Percentiles rank a stretch among this genome's conserved stretches.
These are phyloP conservation scores for Salisapilia sapeloensis DNA, from an alignment of 352 stramenopile genomes.

Conservation along the genomic window DNA sequence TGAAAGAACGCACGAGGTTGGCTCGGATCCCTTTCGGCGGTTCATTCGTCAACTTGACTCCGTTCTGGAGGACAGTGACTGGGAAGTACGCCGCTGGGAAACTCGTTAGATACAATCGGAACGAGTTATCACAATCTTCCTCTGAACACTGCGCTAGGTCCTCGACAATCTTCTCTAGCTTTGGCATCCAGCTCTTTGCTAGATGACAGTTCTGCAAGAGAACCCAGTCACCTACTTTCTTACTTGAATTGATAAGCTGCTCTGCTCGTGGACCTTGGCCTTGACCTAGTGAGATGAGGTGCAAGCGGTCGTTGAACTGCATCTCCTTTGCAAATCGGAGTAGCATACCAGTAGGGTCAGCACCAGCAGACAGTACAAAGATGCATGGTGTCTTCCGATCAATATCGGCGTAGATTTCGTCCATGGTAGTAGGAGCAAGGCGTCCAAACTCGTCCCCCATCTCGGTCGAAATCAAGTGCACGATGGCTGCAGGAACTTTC, in stretches of 20 bases:
- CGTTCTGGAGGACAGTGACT: conserved; percentile 84
- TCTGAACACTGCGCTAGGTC: conserved; percentile 41
- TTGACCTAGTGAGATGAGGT: conserved; percentile 87
- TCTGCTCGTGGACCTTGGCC: conserved; percentile 84
- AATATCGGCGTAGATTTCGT: conserved; percentile 87
- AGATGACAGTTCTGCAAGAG: conserved; percentile 91
- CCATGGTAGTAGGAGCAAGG: conserved; percentile 74
- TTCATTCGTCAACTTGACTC: conserved; percentile 89
- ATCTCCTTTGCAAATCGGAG: conserved; percentile 85
- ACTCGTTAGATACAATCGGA: conserved; percentile 87
- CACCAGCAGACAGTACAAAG: conserved; percentile 85
- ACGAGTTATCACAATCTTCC: conserved; percentile 36
- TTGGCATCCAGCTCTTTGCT: conserved; percentile 89
- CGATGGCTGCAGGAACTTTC: conserved; percentile 73
- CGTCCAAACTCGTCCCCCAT: conserved; percentile 81
- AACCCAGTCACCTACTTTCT: conserved; percentile 83
- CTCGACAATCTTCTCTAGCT: conserved; percentile 84
- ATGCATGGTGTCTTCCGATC: conserved; percentile 87
- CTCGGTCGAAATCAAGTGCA: conserved; percentile 72
- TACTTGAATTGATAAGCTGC: conserved; percentile 76
- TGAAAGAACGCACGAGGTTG: conserved; percentile 82
- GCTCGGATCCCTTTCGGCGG: conserved; percentile 83
- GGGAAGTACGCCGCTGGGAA: conserved; percentile 87
- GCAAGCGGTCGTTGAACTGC: conserved; percentile 71
- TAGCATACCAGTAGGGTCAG: conserved; percentile 86